phyloP scores from a whole-genome alignment of 352 stramenopile species.

The Pythium utonaiense region DNA sequence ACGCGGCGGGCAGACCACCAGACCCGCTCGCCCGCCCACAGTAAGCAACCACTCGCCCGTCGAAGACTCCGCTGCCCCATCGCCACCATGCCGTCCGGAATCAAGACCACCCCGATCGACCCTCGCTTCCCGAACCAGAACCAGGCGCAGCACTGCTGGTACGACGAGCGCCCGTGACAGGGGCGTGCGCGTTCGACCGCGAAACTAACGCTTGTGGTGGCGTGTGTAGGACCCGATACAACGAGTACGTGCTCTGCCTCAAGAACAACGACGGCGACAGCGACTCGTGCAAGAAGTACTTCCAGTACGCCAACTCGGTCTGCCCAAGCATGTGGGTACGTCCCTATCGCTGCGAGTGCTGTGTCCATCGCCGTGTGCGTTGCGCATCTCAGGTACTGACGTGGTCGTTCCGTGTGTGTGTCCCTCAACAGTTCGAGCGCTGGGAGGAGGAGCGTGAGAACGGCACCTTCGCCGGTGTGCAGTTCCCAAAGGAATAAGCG shows the following conservation, averaged over 20 bases:
- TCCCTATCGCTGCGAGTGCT: no score
- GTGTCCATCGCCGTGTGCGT: no score
- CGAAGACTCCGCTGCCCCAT: neutral
- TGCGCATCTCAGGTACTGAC: neutral
- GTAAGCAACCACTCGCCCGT: constrained; percentile 15
- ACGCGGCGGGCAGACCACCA: constrained; percentile 17
- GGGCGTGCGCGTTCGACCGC: neutral
- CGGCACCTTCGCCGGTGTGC: constrained; percentile 76
- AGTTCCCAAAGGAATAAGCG: constrained; percentile 65
- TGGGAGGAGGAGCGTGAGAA: constrained; percentile 85
- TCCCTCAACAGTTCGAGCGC: constrained; percentile 46
- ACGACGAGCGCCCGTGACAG: constrained; percentile 3
- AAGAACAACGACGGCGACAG: constrained; percentile 95
- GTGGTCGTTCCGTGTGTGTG: neutral
- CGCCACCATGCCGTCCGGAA: constrained; percentile 49
- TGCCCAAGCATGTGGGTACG: constrained; percentile 78
- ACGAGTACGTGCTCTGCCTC: constrained; percentile 96
- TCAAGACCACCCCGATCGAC: constrained; percentile 85
- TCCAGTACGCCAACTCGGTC: constrained; percentile 63
- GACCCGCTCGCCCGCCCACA: constrained; percentile 1
- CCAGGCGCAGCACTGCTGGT: constrained; percentile 87
- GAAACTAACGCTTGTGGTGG: neutral
- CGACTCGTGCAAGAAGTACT: constrained; percentile 85
- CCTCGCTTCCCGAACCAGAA: constrained; percentile 86
- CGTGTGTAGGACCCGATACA: constrained; percentile 88